Conservation (phyloP, 371 early-diverging fungal genomes). For the Mortierella sp. region DNA sequence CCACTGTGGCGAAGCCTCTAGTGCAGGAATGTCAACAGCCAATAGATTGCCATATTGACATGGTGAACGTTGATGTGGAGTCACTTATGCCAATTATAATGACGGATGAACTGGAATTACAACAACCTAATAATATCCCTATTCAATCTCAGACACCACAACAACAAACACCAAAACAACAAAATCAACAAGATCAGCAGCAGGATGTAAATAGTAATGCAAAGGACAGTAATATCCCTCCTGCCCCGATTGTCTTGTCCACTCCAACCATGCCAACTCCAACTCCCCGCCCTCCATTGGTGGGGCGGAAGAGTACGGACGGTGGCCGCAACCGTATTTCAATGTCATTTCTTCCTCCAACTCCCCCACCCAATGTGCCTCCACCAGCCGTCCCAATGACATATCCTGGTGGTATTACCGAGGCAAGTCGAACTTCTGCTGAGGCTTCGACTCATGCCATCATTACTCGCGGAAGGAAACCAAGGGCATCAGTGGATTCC, state of each 20-base stretch:
- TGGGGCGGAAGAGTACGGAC: constrained; percentile 20
- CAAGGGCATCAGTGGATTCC: constrained; percentile 11
- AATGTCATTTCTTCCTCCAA: constrained; percentile 25
- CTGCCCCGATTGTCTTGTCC: background rate
- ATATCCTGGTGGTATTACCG: constrained; percentile 2
- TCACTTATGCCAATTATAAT: constrained; percentile 23
- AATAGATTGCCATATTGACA: constrained; percentile 31
- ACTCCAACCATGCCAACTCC: constrained; percentile 19
- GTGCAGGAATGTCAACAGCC: background rate
- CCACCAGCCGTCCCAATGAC: constrained; percentile 30
- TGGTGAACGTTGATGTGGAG: constrained; percentile 19
- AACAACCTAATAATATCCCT: background rate
- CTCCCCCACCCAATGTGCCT: constrained; percentile 31
- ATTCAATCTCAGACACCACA: background rate
- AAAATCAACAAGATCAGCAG: background rate
- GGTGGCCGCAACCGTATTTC: constrained; percentile 5
- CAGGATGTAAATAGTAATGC: background rate
- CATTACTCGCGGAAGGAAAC: constrained; percentile 10
- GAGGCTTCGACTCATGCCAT: constrained; percentile 1
- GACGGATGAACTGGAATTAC: constrained; percentile 19
- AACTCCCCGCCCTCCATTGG: constrained; percentile 17
- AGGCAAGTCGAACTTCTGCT: constrained; percentile 1
- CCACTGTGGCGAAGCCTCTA: background rate
- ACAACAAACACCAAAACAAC: constrained; percentile 7
- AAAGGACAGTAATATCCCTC: background rate